These are phyloP conservation scores for Aspergillus sp. DNA, from an alignment of 2,329 filamentous ascomycete genomes.

Conservation along the genomic window DNA sequence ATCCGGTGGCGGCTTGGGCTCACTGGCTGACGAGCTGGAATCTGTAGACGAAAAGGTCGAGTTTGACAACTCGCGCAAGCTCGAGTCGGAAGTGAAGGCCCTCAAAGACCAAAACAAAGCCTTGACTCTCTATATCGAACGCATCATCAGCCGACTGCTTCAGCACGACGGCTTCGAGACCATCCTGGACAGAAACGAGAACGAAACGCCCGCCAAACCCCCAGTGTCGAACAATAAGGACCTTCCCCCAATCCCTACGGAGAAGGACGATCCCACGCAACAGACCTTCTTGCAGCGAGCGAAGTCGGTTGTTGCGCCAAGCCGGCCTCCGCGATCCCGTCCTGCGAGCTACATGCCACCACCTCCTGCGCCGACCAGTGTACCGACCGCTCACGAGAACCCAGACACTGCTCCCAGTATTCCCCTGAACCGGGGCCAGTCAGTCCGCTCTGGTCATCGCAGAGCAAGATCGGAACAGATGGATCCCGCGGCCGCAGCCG, in stretches of 20 bases:
- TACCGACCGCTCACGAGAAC: slow-evolving; percentile 42
- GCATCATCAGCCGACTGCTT: slow-evolving; percentile 92
- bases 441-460: slow-evolving; percentile 42
- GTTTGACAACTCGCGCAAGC: slow-evolving; percentile 60
- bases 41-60: slow-evolving; percentile 61
- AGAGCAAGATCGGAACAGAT: slow-evolving; percentile 50
- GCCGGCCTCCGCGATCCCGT: slow-evolving; percentile 43
- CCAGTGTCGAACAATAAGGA: slow-evolving; percentile 64
- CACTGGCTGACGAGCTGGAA: slow-evolving; percentile 85
- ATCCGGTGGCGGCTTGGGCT: slow-evolving; percentile 42
- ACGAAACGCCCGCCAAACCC: slow-evolving; percentile 35
- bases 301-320: slow-evolving; percentile 55
- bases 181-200: slow-evolving; percentile 77
- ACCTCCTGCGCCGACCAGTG: slow-evolving; percentile 28
- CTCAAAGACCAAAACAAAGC: slow-evolving; percentile 96
- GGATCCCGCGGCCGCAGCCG: slow-evolving; percentile 57
- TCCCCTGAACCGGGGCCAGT: slow-evolving; percentile 42
- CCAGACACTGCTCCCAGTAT: slow-evolving; percentile 49
- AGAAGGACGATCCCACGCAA: slow-evolving; percentile 47
- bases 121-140: slow-evolving; percentile 95
- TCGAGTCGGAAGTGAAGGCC: slow-evolving; percentile 75
- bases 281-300: slow-evolving; percentile 57
- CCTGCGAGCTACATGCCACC: slow-evolving; percentile 45
- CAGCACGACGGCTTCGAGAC: slow-evolving; percentile 94
- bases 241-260: slow-evolving; percentile 69